phyloP scores from a whole-genome alignment of 495 filamentous ascomycete genomes.

The Hypoxylon fragiforme region DNA sequence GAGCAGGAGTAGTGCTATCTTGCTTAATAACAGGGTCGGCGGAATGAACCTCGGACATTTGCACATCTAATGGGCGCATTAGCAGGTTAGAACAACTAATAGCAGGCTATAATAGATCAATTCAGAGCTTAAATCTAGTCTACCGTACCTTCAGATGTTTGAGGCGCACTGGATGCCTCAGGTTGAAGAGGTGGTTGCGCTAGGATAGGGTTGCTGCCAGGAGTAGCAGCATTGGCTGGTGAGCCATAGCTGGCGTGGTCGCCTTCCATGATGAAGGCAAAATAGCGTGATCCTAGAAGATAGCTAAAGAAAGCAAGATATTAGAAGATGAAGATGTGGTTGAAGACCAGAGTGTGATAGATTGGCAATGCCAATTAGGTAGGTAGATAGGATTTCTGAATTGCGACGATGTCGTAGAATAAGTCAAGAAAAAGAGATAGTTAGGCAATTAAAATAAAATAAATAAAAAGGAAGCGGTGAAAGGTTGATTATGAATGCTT shows the following conservation, averaged over 20 bases:
- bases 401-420: no score
- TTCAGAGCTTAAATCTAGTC: no score
- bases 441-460: background rate
- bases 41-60: conserved; percentile 55
- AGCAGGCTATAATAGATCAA: no score
- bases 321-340: conserved; percentile 8
- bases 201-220: conserved; percentile 53
- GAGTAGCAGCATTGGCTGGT: conserved; percentile 54
- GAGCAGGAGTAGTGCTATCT: conserved; percentile 54
- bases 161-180: conserved; percentile 37
- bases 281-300: conserved; percentile 16
- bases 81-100: conserved; percentile 6
- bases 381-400: no score
- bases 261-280: conserved; percentile 53
- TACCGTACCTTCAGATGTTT: conserved; percentile 41
- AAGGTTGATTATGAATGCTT: background rate
- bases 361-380: no score
- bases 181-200: conserved; percentile 54
- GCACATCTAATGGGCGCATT: conserved; percentile 50
- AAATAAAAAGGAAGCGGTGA: background rate
- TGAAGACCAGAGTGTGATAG: conserved; percentile 21
- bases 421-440: background rate
- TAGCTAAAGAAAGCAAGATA: conserved; percentile 9
- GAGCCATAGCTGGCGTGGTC: conserved; percentile 57
- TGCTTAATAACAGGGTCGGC: conserved; percentile 55